Conservation (phyloP, 2,329 filamentous ascomycete species). For the Pseudogymnoascus sp. region DNA sequence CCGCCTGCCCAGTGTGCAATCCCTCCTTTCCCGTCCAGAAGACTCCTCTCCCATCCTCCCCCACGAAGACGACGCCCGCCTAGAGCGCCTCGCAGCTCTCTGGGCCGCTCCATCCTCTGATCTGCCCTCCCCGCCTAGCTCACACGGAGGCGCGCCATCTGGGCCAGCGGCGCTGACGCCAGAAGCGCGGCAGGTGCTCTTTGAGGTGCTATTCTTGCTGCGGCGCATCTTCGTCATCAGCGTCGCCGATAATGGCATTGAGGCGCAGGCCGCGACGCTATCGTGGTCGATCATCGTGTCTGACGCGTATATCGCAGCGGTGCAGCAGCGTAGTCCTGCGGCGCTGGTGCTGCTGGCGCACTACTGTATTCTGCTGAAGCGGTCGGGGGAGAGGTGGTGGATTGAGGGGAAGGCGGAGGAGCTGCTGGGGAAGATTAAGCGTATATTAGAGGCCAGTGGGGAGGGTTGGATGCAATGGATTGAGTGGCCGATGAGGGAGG, state of each 20-base stretch:
- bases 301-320: slow-evolving; percentile 28
- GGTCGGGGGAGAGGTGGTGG: slow-evolving; percentile 34
- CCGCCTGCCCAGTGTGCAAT: slow-evolving; percentile 1
- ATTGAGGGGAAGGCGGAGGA: slow-evolving; percentile 34
- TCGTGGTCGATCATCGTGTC: slow-evolving; percentile 32
- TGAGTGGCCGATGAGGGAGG: slow-evolving; percentile 18
- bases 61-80: slow-evolving; percentile 8
- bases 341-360: slow-evolving; percentile 31
- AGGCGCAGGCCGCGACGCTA: slow-evolving; percentile 22
- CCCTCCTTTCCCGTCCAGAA: background rate
- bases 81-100: background rate
- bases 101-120: background rate
- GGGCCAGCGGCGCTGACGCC: background rate
- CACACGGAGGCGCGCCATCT: background rate
- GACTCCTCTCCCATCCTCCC: background rate
- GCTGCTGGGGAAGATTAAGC: slow-evolving; percentile 31
- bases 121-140: background rate
- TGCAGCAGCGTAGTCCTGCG: slow-evolving; percentile 30
- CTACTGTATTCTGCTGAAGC: slow-evolving; percentile 33
- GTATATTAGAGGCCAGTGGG: slow-evolving; percentile 10
- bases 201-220: slow-evolving; percentile 14
- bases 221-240: slow-evolving; percentile 20
- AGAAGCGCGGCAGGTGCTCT: slow-evolving; percentile 15
- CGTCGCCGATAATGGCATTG: slow-evolving; percentile 18
- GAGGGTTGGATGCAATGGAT: slow-evolving; percentile 18